Conservation (phyloP, 805 yeast species). For the Schizosaccharomyces pombe region DNA sequence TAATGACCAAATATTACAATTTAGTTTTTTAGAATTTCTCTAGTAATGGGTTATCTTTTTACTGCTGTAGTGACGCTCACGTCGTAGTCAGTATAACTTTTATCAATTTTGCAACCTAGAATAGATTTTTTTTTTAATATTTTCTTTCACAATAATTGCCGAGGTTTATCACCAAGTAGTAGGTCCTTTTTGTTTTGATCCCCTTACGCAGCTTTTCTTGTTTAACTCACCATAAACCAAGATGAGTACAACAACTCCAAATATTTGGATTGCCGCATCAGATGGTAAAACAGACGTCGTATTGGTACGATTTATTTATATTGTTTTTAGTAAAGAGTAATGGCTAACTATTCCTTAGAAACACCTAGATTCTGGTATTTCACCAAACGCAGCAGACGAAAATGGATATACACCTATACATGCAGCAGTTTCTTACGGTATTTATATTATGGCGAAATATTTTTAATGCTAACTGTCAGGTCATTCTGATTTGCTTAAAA, state of each 20-base stretch:
- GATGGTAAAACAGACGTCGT: constrained; percentile 1
- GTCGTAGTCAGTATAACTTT: too few species aligned
- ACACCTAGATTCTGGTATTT: not conserved
- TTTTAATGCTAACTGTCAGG: not conserved
- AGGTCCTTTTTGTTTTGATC: not conserved
- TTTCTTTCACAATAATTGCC: too few species aligned
- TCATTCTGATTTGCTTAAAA: constrained; percentile 14
- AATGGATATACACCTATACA: constrained; percentile 94
- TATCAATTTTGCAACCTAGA: too few species aligned
- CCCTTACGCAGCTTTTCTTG: not conserved
- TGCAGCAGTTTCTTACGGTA: constrained; percentile 73
- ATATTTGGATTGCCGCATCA: constrained; percentile 3
- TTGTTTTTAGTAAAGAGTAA: not conserved
- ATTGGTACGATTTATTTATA: not conserved
- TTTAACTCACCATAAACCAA: not conserved
- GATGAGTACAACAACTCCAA: not conserved
- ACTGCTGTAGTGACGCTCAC: too few species aligned
- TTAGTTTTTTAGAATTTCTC: too few species aligned
- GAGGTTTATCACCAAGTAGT: not conserved
- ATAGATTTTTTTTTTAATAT: too few species aligned
- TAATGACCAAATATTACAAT: too few species aligned
- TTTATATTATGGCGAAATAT: too few species aligned
- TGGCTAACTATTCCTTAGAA: not conserved
- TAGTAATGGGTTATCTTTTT: too few species aligned
- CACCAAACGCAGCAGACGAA: constrained; percentile 59